These are phyloP conservation scores for Sclerotinia subarctica DNA, from an alignment of 2,329 filamentous ascomycete species.

Conservation along the genomic window DNA sequence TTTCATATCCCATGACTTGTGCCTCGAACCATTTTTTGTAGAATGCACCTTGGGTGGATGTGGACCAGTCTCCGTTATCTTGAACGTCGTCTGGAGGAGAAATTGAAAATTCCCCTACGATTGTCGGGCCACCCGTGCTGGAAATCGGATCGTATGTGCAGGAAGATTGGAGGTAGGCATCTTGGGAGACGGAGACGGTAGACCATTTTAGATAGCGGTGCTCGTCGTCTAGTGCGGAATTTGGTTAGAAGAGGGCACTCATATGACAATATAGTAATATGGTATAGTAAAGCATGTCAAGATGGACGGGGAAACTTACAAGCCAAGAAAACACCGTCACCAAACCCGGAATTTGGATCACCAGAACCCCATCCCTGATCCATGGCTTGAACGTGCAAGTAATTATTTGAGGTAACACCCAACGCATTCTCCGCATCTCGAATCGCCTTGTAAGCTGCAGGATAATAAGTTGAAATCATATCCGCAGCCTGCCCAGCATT, in stretches of 20 bases:
- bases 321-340: slow-evolving; percentile 44
- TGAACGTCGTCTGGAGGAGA: slow-evolving; percentile 50
- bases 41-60: slow-evolving; percentile 44
- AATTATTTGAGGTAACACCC: slow-evolving; percentile 42
- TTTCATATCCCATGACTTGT: slow-evolving; percentile 54
- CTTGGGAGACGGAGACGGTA: slow-evolving; percentile 44
- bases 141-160: slow-evolving; percentile 48
- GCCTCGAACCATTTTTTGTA: slow-evolving; percentile 57
- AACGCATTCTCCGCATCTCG: slow-evolving; percentile 48
- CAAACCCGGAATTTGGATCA: slow-evolving; percentile 48
- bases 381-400: slow-evolving; percentile 54
- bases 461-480: slow-evolving; percentile 48
- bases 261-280: neutral
- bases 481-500: slow-evolving; percentile 34
- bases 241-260: neutral
- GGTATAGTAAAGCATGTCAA: too few species aligned
- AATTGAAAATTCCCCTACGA: slow-evolving; percentile 59
- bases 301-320: slow-evolving; percentile 41
- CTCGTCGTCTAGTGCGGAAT: slow-evolving; percentile 10
- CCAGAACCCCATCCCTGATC: slow-evolving; percentile 55
- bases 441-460: slow-evolving; percentile 48
- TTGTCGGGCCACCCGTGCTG: slow-evolving; percentile 42
- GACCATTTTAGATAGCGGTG: slow-evolving; percentile 58
- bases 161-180: slow-evolving; percentile 49
- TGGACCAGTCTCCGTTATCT: slow-evolving; percentile 45